Conservation (phyloP, 306 rosid species). For the Begonia peltatifolia region DNA sequence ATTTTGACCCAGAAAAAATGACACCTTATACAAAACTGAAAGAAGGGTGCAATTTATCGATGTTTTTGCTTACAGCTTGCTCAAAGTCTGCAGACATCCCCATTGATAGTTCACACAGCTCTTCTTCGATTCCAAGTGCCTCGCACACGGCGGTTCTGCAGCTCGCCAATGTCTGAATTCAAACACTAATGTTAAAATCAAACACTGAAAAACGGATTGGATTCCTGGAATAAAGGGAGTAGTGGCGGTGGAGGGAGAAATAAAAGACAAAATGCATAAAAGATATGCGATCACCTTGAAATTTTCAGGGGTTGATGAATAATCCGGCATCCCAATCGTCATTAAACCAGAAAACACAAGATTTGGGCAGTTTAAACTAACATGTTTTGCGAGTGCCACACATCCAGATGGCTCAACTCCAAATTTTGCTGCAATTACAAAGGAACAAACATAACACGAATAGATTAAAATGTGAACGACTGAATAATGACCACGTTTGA, state of each 20-base stretch:
- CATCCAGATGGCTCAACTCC: slow-evolving; percentile 74
- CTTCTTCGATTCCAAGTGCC: slow-evolving; percentile 62
- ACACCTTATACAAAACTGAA: neutral
- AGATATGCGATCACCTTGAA: slow-evolving; percentile 37
- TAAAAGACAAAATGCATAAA: neutral
- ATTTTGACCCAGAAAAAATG: too few relatives aligned
- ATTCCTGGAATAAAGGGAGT: neutral
- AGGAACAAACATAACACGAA: neutral
- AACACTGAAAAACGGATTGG: neutral
- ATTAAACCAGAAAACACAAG: slow-evolving; percentile 78
- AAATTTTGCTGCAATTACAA: slow-evolving; percentile 49
- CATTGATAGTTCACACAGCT: slow-evolving; percentile 78
- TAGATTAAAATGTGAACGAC: neutral
- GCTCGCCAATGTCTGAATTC: slow-evolving; percentile 41
- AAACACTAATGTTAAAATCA: slow-evolving; percentile 9
- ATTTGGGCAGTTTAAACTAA: slow-evolving; percentile 46
- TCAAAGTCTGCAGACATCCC: slow-evolving; percentile 96
- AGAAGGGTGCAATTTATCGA: neutral
- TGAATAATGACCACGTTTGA: too few relatives aligned
- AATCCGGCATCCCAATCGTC: slow-evolving; percentile 94
- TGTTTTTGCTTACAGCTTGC: slow-evolving; percentile 61
- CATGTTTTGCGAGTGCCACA: slow-evolving; percentile 72
- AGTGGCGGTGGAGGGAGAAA: neutral
- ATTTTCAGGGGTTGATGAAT: slow-evolving; percentile 81
- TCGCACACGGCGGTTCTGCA: slow-evolving; percentile 73